Conservation (phyloP, 2,329 filamentous ascomycete species). For the Diaporthe sp. region DNA sequence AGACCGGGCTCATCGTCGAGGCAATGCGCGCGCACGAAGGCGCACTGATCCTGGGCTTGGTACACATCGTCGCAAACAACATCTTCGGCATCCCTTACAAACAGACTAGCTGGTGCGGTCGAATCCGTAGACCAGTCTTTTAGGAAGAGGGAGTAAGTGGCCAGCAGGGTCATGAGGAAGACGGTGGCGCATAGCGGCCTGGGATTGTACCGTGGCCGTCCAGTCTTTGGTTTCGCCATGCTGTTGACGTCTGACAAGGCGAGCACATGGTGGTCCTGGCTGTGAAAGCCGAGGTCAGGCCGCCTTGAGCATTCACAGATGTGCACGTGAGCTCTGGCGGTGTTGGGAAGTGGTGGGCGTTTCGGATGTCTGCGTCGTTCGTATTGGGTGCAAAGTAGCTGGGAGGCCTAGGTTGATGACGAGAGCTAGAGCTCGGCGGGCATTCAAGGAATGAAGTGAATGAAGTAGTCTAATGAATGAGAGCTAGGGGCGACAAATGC, state of each 20-base stretch:
- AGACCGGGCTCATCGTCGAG: slow-evolving; percentile 90
- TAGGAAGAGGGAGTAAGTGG: slow-evolving; percentile 55
- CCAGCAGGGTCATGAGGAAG: slow-evolving; percentile 57
- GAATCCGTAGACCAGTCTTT: slow-evolving; percentile 15
- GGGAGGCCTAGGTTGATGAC: not conserved
- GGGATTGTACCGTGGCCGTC: slow-evolving; percentile 52
- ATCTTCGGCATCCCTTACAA: slow-evolving; percentile 42
- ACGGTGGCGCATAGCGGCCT: slow-evolving; percentile 62
- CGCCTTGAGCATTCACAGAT: not conserved
- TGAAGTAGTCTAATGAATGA: not conserved
- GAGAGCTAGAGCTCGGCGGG: not conserved
- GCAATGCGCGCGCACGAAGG: slow-evolving; percentile 85
- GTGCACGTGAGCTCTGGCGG: slow-evolving; percentile 5
- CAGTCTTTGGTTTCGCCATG: slow-evolving; percentile 42
- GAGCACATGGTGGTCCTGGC: slow-evolving; percentile 29
- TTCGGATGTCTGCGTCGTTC: not conserved
- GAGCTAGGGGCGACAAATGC: not conserved
- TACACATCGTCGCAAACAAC: slow-evolving; percentile 87
- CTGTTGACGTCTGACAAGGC: slow-evolving; percentile 31
- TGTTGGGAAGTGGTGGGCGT: not conserved
- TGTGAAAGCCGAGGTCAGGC: not conserved
- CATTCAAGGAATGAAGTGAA: not conserved
- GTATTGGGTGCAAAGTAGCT: not conserved
- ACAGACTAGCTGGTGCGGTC: slow-evolving; percentile 30
- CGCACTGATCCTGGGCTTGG: slow-evolving; percentile 81